phyloP scores from a whole-genome alignment of 1,284 basidiomycete genomes.

The Baeospora myosura region DNA sequence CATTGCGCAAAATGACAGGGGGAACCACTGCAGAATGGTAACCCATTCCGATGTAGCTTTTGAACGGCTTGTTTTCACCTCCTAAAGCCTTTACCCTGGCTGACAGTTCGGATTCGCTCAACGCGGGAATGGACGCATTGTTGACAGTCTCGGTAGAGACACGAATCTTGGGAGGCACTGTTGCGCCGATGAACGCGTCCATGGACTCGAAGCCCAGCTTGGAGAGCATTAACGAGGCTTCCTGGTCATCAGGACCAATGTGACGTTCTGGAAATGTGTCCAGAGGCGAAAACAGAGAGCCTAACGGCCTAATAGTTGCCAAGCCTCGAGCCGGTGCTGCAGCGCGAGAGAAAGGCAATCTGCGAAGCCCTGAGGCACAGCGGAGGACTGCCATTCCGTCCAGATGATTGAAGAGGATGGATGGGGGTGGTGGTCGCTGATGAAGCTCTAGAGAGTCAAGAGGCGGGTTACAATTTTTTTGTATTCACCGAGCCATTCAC shows the following conservation, averaged over 20 bases:
- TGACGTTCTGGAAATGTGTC: slow-evolving; percentile 87
- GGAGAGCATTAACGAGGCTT: slow-evolving; percentile 74
- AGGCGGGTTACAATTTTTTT: slow-evolving; percentile 2
- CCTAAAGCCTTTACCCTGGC: slow-evolving; percentile 73
- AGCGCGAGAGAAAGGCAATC: slow-evolving; percentile 16
- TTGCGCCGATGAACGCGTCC: slow-evolving; percentile 77
- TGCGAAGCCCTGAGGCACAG: slow-evolving; percentile 31
- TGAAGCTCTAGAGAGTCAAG: not conserved
- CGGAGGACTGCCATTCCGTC: slow-evolving; percentile 49
- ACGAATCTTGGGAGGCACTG: slow-evolving; percentile 76
- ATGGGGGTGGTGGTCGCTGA: not conserved
- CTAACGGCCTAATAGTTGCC: slow-evolving; percentile 51
- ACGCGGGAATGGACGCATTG: slow-evolving; percentile 62
- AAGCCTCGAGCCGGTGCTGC: slow-evolving; percentile 31
- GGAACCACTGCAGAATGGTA: slow-evolving; percentile 94
- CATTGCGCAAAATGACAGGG: slow-evolving; percentile 88
- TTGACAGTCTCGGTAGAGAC: slow-evolving; percentile 56
- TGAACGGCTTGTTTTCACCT: slow-evolving; percentile 72
- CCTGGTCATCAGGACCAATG: slow-evolving; percentile 78
- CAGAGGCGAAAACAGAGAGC: slow-evolving; percentile 68
- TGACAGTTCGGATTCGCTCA: slow-evolving; percentile 85
- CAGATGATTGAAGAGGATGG: too few relatives aligned
- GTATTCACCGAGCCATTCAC: slow-evolving; percentile 58
- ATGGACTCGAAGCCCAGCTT: slow-evolving; percentile 78
- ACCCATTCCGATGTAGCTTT: slow-evolving; percentile 97